These are phyloP conservation scores for Agrocybe praecox DNA, from an alignment of 768 basidiomycete genomes.

Conservation along the genomic window DNA sequence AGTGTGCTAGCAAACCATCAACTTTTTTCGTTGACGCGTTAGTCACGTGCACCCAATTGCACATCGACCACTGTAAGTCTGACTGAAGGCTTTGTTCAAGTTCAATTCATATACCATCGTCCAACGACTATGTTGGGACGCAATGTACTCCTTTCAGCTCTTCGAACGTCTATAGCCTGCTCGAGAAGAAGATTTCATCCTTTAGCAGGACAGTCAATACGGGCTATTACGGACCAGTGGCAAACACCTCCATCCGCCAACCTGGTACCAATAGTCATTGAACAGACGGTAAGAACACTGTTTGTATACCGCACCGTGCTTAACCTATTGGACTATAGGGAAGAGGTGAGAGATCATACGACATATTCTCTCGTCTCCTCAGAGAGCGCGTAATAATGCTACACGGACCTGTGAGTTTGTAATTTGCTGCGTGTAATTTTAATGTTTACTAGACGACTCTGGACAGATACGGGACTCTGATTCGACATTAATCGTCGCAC, in stretches of 20 bases:
- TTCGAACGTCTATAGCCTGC: constrained; percentile 14
- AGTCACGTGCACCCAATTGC: constrained; percentile 29
- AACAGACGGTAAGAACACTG: constrained; percentile 69
- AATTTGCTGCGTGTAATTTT: constrained; percentile 7
- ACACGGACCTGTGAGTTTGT: constrained; percentile 76
- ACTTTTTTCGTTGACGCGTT: constrained; percentile 36
- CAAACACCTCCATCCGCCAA: constrained; percentile 50
- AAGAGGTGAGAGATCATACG: constrained; percentile 88
- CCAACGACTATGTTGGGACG: constrained; percentile 30
- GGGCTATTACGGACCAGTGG: constrained; percentile 34
- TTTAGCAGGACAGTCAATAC: constrained; percentile 42
- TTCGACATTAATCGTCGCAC: constrained; percentile 87
- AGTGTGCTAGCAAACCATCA: neutral
- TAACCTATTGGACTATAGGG: constrained; percentile 45
- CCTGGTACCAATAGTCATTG: constrained; percentile 91
- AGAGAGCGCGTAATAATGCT: constrained; percentile 96
- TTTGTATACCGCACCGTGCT: neutral
- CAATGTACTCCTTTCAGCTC: constrained; percentile 22
- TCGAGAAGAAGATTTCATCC: constrained; percentile 54
- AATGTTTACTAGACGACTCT: neutral
- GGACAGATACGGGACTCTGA: constrained; percentile 86
- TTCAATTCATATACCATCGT: neutral
- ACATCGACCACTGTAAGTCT: too few relatives aligned
- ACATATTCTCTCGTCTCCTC: constrained; percentile 93
- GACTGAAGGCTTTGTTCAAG: too few relatives aligned